Percentiles rank a stretch among this genome's conserved stretches.
Conservation (phyloP, 1,139 yeast species). For the Sugiyamaella castrensis region DNA sequence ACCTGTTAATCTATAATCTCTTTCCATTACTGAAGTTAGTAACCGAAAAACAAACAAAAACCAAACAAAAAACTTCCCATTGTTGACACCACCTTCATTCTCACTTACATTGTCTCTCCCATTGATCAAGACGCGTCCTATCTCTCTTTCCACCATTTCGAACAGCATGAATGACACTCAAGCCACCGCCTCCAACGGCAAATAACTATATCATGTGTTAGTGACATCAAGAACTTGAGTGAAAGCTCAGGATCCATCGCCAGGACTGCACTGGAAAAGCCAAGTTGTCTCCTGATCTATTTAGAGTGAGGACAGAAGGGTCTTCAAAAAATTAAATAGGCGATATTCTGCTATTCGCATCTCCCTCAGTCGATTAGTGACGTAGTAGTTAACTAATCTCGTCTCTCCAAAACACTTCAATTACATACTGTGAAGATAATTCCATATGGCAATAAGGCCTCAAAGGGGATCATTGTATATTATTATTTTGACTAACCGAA, state of each 20-base stretch:
- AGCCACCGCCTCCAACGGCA: constrained; percentile 52
- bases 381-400: no score
- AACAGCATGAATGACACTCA: constrained; percentile 47
- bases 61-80: neutral
- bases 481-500: neutral
- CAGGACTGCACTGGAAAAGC: no score
- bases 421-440: constrained; percentile 53
- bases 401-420: no score
- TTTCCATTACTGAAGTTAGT: constrained; percentile 49
- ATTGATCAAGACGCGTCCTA: constrained; percentile 57
- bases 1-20: constrained; percentile 78
- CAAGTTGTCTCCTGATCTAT: no score
- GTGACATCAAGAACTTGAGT: no score
- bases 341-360: no score
- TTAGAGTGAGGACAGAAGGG: no score
- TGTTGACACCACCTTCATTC: neutral
- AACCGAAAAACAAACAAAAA: neutral
- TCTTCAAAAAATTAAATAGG: no score
- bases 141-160: constrained; percentile 54
- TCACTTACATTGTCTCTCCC: constrained; percentile 47
- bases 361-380: no score
- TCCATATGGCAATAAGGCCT: constrained; percentile 66
- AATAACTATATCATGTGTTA: constrained; percentile 37
- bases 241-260: no score
- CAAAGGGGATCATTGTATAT: constrained; percentile 59